Percentiles rank a stretch among this genome's conserved stretches.
Conservation (phyloP, 164 flowering plant genomes). For the Malania oleifera region DNA sequence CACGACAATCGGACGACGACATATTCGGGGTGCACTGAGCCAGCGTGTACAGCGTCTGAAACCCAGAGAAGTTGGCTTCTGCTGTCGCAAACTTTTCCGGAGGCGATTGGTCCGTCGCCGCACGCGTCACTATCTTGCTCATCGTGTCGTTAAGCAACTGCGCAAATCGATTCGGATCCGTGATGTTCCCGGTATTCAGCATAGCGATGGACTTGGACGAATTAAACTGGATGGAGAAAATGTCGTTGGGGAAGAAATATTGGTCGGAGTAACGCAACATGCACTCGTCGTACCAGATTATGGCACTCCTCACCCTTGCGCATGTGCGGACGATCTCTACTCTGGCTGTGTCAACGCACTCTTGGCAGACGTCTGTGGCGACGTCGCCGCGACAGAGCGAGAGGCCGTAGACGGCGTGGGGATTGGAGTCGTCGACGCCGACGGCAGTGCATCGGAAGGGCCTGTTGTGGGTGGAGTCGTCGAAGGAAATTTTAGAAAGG, state of each 20-base stretch:
- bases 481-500: slow-evolving; percentile 22
- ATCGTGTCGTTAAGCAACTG: not conserved
- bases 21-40: too few species aligned
- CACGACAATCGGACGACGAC: too few species aligned
- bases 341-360: slow-evolving; percentile 10
- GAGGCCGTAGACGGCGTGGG: slow-evolving; percentile 12
- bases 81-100: slow-evolving; percentile 3
- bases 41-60: too few species aligned
- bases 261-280: slow-evolving; percentile 21
- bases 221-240: too few species aligned
- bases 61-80: not conserved
- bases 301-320: slow-evolving; percentile 6
- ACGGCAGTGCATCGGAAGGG: slow-evolving; percentile 15
- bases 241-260: slow-evolving; percentile 13
- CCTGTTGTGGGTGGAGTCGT: slow-evolving; percentile 9
- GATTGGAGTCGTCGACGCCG: slow-evolving; percentile 17
- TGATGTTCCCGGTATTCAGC: slow-evolving; percentile 2
- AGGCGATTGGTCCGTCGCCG: not conserved
- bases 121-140: not conserved
- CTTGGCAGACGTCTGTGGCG: slow-evolving; percentile 3
- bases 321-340: slow-evolving; percentile 3
- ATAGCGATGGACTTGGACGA: too few species aligned
- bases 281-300: slow-evolving; percentile 19
- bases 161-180: slow-evolving; percentile 1
- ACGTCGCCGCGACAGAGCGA: slow-evolving; percentile 21